A percentile compares a stretch with the other conserved stretches of the same genome.
Evolutionary conservation across 2,329 filamentous ascomycete species (phyloP).

Genomic region (Aspergillus sp.): DNA sequence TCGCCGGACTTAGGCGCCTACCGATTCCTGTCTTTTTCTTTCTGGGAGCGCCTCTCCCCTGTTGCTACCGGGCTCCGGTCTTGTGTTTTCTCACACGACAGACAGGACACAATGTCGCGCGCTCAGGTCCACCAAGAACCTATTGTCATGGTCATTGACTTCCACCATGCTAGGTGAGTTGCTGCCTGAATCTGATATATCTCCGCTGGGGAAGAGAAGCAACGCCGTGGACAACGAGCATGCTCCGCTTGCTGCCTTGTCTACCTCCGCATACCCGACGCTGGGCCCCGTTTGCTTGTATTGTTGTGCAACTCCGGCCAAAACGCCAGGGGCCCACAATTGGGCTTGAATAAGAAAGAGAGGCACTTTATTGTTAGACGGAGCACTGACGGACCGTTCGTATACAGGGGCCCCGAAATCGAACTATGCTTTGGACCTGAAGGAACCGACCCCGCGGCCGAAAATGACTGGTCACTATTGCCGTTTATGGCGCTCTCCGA

Average conservation of each 20-base stretch:
- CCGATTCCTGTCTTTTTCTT: constrained; percentile 5
- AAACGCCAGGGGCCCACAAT: neutral
- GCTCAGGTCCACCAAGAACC: constrained; percentile 56
- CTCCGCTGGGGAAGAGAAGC: neutral
- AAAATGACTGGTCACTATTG: constrained; percentile 87
- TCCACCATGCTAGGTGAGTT: constrained; percentile 68
- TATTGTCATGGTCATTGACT: constrained; percentile 77
- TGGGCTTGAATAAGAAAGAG: neutral
- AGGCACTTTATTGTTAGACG: neutral
- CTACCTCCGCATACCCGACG: neutral
- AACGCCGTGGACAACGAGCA: neutral
- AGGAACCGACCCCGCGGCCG: constrained; percentile 72
- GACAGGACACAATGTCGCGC: constrained; percentile 29
- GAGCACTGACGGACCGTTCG: neutral
- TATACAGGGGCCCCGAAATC: constrained; percentile 76
- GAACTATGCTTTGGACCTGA: constrained; percentile 86
- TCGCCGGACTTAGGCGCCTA: constrained; percentile 5
- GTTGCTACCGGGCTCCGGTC: constrained; percentile 1
- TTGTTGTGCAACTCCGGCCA: neutral
- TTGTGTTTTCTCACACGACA: constrained; percentile 8
- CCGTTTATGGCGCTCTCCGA: constrained; percentile 97
- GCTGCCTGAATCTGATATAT: neutral
- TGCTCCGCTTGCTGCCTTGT: neutral
- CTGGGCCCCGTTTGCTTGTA: neutral
- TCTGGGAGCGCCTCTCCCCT: constrained; percentile 12